A percentile compares a stretch with the other conserved stretches of the same genome.
These are phyloP conservation scores for Tricholoma terreum DNA, from an alignment of 768 basidiomycete genomes.

Conservation along the genomic window DNA sequence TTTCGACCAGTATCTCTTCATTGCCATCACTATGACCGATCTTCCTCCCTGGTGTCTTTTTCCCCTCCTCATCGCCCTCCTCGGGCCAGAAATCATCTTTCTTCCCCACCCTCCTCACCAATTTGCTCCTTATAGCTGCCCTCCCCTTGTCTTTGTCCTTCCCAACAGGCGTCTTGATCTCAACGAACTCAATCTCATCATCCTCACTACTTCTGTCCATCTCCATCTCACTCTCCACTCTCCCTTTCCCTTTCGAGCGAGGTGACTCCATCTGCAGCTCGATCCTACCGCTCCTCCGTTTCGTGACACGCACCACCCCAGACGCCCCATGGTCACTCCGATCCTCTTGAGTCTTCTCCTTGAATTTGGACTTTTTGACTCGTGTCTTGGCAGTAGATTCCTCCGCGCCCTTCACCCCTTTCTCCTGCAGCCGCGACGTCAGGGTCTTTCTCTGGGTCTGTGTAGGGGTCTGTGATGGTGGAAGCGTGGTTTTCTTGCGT, in stretches of 20 bases:
- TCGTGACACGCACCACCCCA: slow-evolving; percentile 4
- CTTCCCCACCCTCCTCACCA: slow-evolving; percentile 12
- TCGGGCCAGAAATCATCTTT: slow-evolving; percentile 13
- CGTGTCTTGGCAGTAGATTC: slow-evolving; percentile 19
- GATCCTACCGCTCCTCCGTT: slow-evolving; percentile 10
- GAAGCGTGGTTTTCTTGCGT: neutral
- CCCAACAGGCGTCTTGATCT: slow-evolving; percentile 1
- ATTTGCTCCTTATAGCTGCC: slow-evolving; percentile 12
- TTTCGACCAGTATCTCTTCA: neutral
- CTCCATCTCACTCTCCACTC: slow-evolving; percentile 8
- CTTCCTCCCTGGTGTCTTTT: neutral
- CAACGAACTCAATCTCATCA: slow-evolving; percentile 14
- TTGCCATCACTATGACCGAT: slow-evolving; percentile 1
- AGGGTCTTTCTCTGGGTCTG: slow-evolving; percentile 14
- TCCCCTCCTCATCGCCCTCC: slow-evolving; percentile 9
- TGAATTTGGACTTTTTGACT: slow-evolving; percentile 14
- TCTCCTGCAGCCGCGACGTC: slow-evolving; percentile 15
- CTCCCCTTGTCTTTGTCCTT: neutral
- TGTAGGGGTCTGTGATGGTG: neutral
- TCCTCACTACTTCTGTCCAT: slow-evolving; percentile 6
- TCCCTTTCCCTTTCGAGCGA: slow-evolving; percentile 11
- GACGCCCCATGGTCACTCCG: neutral
- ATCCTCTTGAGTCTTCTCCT: slow-evolving; percentile 7
- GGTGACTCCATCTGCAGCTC: slow-evolving; percentile 1
- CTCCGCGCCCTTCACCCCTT: slow-evolving; percentile 8